phyloP scores from a whole-genome alignment of 2,329 filamentous ascomycete genomes.

The Sporothrix dimorphospora region DNA sequence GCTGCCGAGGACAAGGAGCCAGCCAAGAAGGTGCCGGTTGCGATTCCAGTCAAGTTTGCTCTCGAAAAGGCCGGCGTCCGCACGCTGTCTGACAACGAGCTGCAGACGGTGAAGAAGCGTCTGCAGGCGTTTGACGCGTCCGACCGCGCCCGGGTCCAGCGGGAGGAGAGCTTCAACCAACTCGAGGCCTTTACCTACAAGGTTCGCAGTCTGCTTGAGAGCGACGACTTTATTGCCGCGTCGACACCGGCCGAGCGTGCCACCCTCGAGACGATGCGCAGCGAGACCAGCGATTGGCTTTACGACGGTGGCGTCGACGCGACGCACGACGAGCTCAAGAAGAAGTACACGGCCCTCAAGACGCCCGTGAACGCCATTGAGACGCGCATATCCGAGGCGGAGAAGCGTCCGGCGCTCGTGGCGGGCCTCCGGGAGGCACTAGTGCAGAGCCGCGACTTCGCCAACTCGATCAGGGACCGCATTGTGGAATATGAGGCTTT shows the following conservation, averaged over 20 bases:
- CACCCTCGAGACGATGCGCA: constrained; percentile 68
- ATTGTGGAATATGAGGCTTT: constrained; percentile 69
- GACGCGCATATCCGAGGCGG: constrained; percentile 71
- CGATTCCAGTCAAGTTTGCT: constrained; percentile 55
- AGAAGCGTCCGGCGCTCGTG: constrained; percentile 71
- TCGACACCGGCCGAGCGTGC: constrained; percentile 71
- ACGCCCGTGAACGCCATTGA: constrained; percentile 77
- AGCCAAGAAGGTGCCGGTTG: constrained; percentile 63
- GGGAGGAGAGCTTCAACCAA: constrained; percentile 88
- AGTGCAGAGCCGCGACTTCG: constrained; percentile 69
- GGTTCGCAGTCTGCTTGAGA: constrained; percentile 78
- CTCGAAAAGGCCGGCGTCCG: constrained; percentile 56
- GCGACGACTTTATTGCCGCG: constrained; percentile 70
- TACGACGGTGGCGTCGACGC: constrained; percentile 83
- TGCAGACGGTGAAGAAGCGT: constrained; percentile 64
- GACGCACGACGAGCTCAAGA: constrained; percentile 71
- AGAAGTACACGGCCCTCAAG: constrained; percentile 75
- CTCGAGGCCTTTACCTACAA: constrained; percentile 94
- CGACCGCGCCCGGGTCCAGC: constrained; percentile 72
- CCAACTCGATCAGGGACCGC: constrained; percentile 69
- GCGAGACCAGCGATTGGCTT: constrained; percentile 82
- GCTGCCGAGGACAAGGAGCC: constrained; percentile 39
- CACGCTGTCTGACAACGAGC: constrained; percentile 52
- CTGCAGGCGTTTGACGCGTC: constrained; percentile 84
- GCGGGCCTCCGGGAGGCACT: constrained; percentile 70